These are phyloP conservation scores for Aspergillus fructus DNA, from an alignment of 2,329 filamentous ascomycete species.

Conservation along the genomic window DNA sequence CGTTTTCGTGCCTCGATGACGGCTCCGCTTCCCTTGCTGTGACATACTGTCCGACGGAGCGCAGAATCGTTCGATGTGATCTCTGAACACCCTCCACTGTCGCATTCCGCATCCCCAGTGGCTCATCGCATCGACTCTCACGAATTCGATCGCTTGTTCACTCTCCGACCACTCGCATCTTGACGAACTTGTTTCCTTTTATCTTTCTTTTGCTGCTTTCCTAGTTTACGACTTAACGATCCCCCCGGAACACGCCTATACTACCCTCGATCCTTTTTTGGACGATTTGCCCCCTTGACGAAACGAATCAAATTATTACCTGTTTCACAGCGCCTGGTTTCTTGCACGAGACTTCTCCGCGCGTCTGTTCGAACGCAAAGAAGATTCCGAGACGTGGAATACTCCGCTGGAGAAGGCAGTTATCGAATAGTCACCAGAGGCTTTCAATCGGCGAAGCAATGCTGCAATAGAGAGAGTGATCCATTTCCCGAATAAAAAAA, in stretches of 20 bases:
- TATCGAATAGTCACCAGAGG: slow-evolving; percentile 1
- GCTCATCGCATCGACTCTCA: slow-evolving; percentile 20
- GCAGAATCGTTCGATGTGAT: slow-evolving; percentile 22
- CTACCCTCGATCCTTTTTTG: slow-evolving; percentile 1
- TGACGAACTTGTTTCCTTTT: slow-evolving; percentile 22
- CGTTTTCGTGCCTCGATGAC: slow-evolving; percentile 26
- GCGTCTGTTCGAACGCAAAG: slow-evolving; percentile 5
- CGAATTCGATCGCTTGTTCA: slow-evolving; percentile 21
- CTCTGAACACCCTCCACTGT: slow-evolving; percentile 8
- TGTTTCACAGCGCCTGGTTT: neutral
- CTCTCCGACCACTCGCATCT: slow-evolving; percentile 24
- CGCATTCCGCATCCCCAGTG: slow-evolving; percentile 11
- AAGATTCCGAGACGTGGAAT: neutral
- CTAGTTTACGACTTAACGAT: slow-evolving; percentile 26
- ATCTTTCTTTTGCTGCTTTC: slow-evolving; percentile 16
- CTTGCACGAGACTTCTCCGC: neutral
- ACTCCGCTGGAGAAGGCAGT: neutral
- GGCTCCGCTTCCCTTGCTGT: slow-evolving; percentile 14
- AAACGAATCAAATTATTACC: slow-evolving; percentile 1
- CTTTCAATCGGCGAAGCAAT: slow-evolving; percentile 15
- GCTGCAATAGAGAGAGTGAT: slow-evolving; percentile 12
- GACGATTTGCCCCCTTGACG: slow-evolving; percentile 11
- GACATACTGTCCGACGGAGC: slow-evolving; percentile 18
- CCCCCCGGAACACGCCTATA: slow-evolving; percentile 14
- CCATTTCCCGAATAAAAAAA: slow-evolving; percentile 5